Conservation (phyloP, 257 asterid genomes). For the Mentha longifolia region DNA sequence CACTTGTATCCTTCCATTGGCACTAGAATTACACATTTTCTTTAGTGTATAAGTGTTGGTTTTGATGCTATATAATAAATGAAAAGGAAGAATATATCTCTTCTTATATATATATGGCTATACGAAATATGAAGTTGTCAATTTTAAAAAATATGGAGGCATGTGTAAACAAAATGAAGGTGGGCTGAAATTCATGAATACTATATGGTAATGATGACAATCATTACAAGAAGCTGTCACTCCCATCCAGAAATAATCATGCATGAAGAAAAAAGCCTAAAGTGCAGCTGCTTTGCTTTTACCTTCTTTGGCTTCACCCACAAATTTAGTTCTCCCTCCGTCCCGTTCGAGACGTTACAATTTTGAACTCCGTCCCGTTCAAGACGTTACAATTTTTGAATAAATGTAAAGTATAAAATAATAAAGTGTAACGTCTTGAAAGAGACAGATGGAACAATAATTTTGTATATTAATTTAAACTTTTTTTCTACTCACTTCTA, state of each 20-base stretch:
- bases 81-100: background rate
- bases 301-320: background rate
- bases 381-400: no score
- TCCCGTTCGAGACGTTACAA: no score
- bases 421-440: no score
- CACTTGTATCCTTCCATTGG: constrained; percentile 14
- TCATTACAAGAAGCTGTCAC: constrained; percentile 38
- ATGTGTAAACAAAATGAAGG: background rate
- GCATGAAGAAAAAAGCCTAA: constrained; percentile 29
- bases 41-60: background rate
- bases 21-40: constrained; percentile 14
- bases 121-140: background rate
- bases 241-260: constrained; percentile 31
- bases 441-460: no score
- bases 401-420: no score
- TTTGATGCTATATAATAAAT: background rate
- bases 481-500: no score
- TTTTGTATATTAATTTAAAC: no score
- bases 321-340: background rate
- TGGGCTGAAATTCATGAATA: constrained; percentile 32
- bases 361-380: no score
- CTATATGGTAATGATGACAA: constrained; percentile 34
- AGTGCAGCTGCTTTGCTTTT: background rate
- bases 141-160: background rate
- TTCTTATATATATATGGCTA: background rate